Base-by-base conservation (phyloP, 1,284 basidiomycete genomes). In the Chalciporus sp. region DNA sequence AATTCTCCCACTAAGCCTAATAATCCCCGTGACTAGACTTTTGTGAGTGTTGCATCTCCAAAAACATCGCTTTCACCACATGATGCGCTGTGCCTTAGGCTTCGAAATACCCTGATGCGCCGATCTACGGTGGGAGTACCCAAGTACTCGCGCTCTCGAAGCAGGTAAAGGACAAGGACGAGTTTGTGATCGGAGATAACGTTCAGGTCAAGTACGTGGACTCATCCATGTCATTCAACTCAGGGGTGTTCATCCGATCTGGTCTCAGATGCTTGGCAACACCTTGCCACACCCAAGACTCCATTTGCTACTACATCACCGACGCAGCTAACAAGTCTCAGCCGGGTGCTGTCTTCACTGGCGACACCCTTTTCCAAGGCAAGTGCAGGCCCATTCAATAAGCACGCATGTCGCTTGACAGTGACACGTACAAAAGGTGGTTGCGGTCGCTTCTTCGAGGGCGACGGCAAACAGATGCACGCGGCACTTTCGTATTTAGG, bases 361-460 rank as follows among this genome's bases (percentile, higher is more conserved):
- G 95, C 14, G 96, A 99, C 69, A 98, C 96, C 0, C 85, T 99
- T 47, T 98, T 99, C 77, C 61, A 69, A 68, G 67, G 67, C 68
- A 57, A 45, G 11, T 16, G 7, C 4, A 10, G 7, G 6, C 6
- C 1, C 5, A 12, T 26, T 16, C 1, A 3, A 27, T 10, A 23
- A 26, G 23, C 10, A 35, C 8, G 17, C 92, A 94, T 73, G 95
- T 19, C 89, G 0, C 90, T 92, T 42, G 94, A 97, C 33, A 16
- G 33, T n/a, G 33, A 35, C 72, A 95, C 93, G 0, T 83, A 93
- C 50, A 94, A 95, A 75, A 83, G 93, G 83, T 4, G 95, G 95
- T 7, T 96, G 92, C 68, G 96, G 96, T n/a, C 85, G 95, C 7
- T 98, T 98, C 81, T 98, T 98, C 66, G 95, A 98, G 72, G 95